These are phyloP conservation scores for Rhodamnia argentea DNA, from an alignment of 345 rosid genomes.

Conservation along the genomic window DNA sequence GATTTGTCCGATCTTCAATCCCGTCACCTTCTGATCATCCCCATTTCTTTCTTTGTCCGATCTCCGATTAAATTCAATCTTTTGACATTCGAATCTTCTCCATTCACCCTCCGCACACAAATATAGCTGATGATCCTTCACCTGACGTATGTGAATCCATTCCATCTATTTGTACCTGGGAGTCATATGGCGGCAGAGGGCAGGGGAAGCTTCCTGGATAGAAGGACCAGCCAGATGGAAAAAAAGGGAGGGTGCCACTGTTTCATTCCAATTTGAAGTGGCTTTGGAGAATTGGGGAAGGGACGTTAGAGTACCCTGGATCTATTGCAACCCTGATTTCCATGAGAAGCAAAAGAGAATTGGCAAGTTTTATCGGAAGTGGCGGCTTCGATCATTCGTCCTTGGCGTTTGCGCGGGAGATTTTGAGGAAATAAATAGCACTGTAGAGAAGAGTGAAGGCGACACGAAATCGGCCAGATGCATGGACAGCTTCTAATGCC, in stretches of 20 bases:
- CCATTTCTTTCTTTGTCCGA: neutral
- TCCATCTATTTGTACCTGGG: neutral
- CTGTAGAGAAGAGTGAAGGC: too few relatives aligned
- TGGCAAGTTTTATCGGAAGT: neutral
- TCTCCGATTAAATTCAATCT: neutral
- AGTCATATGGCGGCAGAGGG: neutral
- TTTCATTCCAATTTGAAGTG: neutral
- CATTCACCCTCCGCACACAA: neutral
- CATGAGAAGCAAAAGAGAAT: neutral
- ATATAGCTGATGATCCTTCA: too few relatives aligned
- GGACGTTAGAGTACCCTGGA: neutral
- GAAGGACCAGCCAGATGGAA: neutral
- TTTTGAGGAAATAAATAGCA: too few relatives aligned
- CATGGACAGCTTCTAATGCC: too few relatives aligned
- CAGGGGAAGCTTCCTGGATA: neutral
- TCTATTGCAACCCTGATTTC: neutral
- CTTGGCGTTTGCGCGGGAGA: too few relatives aligned
- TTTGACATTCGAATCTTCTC: neutral
- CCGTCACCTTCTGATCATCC: neutral
- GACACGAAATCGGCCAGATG: too few relatives aligned
- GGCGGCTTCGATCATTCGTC: neutral
- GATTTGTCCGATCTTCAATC: neutral
- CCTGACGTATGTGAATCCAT: neutral
- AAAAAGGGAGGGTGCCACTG: neutral
- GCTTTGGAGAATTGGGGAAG: neutral